phyloP scores from a whole-genome alignment of 2,329 filamentous ascomycete genomes.

The Drechslerella coelobrocha region DNA sequence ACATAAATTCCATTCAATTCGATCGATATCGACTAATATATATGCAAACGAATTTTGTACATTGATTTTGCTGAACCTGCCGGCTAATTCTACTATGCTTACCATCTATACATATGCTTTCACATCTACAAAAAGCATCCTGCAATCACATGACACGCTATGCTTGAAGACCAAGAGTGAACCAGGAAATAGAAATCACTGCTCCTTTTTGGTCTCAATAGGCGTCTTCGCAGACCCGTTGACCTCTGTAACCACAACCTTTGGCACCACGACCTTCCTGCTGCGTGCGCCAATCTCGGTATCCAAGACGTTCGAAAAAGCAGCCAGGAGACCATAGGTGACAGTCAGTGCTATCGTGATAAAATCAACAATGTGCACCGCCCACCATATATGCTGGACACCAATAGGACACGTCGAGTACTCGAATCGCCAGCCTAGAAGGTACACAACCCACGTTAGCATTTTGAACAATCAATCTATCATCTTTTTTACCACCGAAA shows the following conservation, averaged over 20 bases:
- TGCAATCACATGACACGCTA: too few species aligned
- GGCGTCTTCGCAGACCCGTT: constrained; percentile 17
- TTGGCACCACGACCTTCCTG: constrained; percentile 19
- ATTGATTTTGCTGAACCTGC: too few species aligned
- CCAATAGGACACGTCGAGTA: constrained; percentile 80
- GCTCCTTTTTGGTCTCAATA: constrained; percentile 24
- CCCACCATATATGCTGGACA: constrained; percentile 93
- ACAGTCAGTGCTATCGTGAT: constrained; percentile 56
- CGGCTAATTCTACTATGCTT: too few species aligned
- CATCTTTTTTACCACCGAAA: neutral
- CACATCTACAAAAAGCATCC: too few species aligned
- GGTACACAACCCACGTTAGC: constrained; percentile 59
- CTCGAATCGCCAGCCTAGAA: constrained; percentile 85
- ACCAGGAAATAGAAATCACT: constrained; percentile 7
- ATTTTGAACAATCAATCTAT: too few species aligned
- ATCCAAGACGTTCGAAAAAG: constrained; percentile 11
- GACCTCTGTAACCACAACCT: constrained; percentile 24
- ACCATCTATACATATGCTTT: too few species aligned
- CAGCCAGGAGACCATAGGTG: constrained; percentile 6
- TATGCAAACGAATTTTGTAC: too few species aligned
- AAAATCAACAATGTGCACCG: constrained; percentile 76
- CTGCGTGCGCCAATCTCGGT: neutral
- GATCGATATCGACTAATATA: too few species aligned
- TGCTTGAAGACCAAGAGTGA: too few species aligned
- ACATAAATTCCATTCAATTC: too few species aligned